Evolutionary conservation across 257 asterid species (phyloP).

Genomic region (Ligustrum vulgare): DNA sequence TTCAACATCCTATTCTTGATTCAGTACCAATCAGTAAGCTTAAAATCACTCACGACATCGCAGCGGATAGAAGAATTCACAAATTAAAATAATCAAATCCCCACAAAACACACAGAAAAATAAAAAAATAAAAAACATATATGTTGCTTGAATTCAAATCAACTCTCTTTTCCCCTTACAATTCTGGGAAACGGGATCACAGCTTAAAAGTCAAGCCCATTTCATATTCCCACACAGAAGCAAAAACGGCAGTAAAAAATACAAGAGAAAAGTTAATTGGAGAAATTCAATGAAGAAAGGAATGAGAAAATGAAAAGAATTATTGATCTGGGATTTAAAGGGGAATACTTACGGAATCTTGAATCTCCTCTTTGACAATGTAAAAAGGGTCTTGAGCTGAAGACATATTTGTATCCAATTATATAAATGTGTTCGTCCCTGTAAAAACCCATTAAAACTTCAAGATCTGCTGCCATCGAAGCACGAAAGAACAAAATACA

Average conservation of each 20-base stretch:
- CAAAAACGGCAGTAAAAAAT: neutral
- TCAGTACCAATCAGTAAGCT: too few species aligned
- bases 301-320: neutral
- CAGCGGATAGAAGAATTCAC: too few species aligned
- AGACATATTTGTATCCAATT: slow-evolving; percentile 52
- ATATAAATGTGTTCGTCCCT: slow-evolving; percentile 6
- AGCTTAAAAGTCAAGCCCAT: slow-evolving; percentile 17
- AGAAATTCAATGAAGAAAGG: neutral
- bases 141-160: neutral
- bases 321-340: slow-evolving; percentile 14
- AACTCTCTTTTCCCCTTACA: neutral
- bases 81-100: neutral
- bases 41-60: too few species aligned
- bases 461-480: slow-evolving; percentile 17
- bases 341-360: slow-evolving; percentile 70
- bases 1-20: too few species aligned
- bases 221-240: neutral
- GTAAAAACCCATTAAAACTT: slow-evolving; percentile 6
- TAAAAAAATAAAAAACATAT: too few species aligned
- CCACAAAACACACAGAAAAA: neutral
- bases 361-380: slow-evolving; percentile 95
- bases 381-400: slow-evolving; percentile 96
- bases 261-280: neutral
- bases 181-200: neutral
- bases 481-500: neutral